Percentiles rank a stretch among this genome's conserved stretches.
These are phyloP conservation scores for Lindgomyces ingoldianus DNA, from an alignment of 495 filamentous ascomycete species.

Conservation along the genomic window DNA sequence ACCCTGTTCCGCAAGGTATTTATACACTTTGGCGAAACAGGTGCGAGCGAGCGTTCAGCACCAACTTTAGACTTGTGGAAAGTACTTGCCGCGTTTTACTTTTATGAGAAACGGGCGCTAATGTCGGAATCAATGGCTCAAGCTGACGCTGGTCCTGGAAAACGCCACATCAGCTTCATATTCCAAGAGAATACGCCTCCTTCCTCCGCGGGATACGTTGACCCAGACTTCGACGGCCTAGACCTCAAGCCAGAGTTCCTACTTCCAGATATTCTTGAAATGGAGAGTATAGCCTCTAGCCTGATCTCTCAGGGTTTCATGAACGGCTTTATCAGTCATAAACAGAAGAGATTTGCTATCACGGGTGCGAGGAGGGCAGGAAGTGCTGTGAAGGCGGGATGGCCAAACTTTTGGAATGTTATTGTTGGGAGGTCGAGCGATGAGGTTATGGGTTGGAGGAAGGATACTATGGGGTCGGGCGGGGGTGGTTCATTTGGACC, in stretches of 20 bases:
- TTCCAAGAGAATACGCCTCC: conserved; percentile 31
- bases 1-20: conserved; percentile 78
- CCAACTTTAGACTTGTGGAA: conserved; percentile 60
- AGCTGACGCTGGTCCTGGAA: conserved; percentile 19
- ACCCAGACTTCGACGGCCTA: conserved; percentile 48
- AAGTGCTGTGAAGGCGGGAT: conserved; percentile 62
- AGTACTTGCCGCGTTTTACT: conserved; percentile 52
- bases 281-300: conserved; percentile 77
- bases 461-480: neutral
- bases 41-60: conserved; percentile 54
- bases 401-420: conserved; percentile 62
- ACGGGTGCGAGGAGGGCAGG: conserved; percentile 67
- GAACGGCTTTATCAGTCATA: conserved; percentile 81
- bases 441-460: conserved; percentile 22
- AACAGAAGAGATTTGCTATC: conserved; percentile 74
- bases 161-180: conserved; percentile 40
- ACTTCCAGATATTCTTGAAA: conserved; percentile 59
- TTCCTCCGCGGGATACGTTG: conserved; percentile 40
- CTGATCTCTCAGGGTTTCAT: conserved; percentile 82
- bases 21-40: conserved; percentile 57
- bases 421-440: conserved; percentile 46
- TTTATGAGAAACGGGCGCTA: conserved; percentile 40
- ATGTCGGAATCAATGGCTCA: conserved; percentile 11
- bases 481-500: neutral
- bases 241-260: conserved; percentile 52